These are phyloP conservation scores for Kazachstania psychrophila DNA, from an alignment of 805 yeast genomes.

Conservation along the genomic window DNA sequence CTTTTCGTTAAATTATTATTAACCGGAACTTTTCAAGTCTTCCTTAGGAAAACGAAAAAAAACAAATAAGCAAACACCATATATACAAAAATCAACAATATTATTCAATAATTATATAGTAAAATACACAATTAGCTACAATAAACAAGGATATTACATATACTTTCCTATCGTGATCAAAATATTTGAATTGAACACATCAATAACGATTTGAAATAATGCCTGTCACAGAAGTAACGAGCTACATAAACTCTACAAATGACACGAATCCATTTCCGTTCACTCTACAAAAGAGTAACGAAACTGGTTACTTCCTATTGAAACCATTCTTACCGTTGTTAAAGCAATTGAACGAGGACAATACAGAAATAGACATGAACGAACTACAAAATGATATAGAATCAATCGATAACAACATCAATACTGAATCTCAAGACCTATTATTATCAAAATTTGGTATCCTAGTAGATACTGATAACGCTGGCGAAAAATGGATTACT, in stretches of 20 bases:
- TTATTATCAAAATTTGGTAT: constrained; percentile 21
- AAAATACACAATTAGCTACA: too few relatives aligned
- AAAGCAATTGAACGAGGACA: constrained; percentile 9
- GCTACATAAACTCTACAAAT: constrained; percentile 8
- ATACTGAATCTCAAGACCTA: constrained; percentile 2
- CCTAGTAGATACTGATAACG: constrained; percentile 20
- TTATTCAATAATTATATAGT: too few relatives aligned
- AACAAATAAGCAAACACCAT: too few relatives aligned
- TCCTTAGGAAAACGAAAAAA: not conserved
- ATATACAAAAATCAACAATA: too few relatives aligned
- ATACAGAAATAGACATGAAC: constrained; percentile 3
- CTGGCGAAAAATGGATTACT: constrained; percentile 26
- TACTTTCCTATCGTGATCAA: too few relatives aligned
- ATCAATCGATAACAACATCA: not conserved
- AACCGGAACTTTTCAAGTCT: not conserved
- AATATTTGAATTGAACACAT: too few relatives aligned
- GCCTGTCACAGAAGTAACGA: constrained; percentile 14
- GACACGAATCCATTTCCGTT: constrained; percentile 7
- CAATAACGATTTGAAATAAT: constrained; percentile 6
- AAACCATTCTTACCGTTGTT: constrained; percentile 20
- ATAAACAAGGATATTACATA: too few relatives aligned
- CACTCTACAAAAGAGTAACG: constrained; percentile 16
- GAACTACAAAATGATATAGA: constrained; percentile 2
- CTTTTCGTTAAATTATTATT: too few relatives aligned
- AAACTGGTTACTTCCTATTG: constrained; percentile 19